Conservation (phyloP, 768 basidiomycete species). For the Rhodotorula graminis region DNA sequence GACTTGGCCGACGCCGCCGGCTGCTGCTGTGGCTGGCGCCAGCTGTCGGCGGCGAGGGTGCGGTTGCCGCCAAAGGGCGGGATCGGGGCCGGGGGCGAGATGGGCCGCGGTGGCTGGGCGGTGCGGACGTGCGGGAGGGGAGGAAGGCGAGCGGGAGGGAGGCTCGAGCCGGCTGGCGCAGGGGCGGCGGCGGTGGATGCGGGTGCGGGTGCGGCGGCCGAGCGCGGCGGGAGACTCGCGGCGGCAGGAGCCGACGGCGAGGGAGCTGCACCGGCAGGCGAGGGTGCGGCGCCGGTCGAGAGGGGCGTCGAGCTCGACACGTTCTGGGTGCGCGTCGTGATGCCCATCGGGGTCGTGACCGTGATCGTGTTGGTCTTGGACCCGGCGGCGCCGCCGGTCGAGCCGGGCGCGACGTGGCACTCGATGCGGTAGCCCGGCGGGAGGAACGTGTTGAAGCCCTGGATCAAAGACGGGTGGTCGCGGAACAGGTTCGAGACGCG, state of each 20-base stretch:
- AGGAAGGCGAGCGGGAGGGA: conserved; percentile 9
- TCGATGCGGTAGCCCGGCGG: conserved; percentile 92
- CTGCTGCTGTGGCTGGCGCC: not conserved
- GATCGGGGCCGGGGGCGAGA: conserved; percentile 30
- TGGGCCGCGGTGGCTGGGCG: conserved; percentile 3
- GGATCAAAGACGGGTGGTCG: conserved; percentile 83
- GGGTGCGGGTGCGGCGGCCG: not conserved
- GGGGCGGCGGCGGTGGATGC: not conserved
- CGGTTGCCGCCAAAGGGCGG: conserved; percentile 25
- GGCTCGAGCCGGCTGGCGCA: not conserved
- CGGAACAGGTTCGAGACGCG: conserved; percentile 89
- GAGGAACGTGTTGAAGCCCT: conserved; percentile 96
- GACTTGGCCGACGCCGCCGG: not conserved
- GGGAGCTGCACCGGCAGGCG: not conserved
- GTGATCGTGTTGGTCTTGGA: conserved; percentile 43
- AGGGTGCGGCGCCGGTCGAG: not conserved
- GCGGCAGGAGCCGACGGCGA: not conserved
- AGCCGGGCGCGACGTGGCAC: conserved; percentile 42
- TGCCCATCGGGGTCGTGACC: conserved; percentile 47
- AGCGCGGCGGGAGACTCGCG: not conserved
- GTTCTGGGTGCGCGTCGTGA: conserved; percentile 43
- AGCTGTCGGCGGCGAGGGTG: not conserved
- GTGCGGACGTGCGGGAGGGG: conserved; percentile 9
- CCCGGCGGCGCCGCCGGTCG: not conserved
- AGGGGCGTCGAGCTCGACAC: conserved; percentile 11